A percentile compares a stretch with the other conserved stretches of the same genome.
These are phyloP conservation scores for Ceratobasidium sp. DNA, from an alignment of 1,284 basidiomycete genomes.

Conservation along the genomic window DNA sequence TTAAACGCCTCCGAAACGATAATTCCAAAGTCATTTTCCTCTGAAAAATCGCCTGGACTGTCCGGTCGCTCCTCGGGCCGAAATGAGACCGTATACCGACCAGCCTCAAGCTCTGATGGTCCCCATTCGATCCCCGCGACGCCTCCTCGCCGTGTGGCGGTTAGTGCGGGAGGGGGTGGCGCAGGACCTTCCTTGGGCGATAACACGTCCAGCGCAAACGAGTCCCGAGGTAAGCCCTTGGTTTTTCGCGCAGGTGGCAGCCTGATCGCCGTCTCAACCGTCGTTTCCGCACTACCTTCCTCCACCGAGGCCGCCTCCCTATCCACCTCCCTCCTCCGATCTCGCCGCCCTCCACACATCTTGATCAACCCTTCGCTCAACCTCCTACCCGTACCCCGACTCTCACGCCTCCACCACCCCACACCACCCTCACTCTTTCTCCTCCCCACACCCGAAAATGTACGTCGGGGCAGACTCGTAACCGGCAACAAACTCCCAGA, in stretches of 20 bases:
- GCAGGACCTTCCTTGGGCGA: neutral
- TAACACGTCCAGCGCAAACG: slow-evolving; percentile 11
- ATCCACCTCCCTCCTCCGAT: neutral
- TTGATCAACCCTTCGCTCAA: slow-evolving; percentile 21
- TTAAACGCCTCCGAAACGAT: slow-evolving; percentile 37
- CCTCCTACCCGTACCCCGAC: neutral
- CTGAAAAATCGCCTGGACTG: slow-evolving; percentile 36
- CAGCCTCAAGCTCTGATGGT: neutral
- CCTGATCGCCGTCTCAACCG: neutral
- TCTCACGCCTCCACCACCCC: neutral
- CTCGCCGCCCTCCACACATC: slow-evolving; percentile 14
- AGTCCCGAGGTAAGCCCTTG: slow-evolving; percentile 29
- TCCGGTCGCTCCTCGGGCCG: neutral
- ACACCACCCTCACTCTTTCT: slow-evolving; percentile 23
- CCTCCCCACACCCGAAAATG: neutral
- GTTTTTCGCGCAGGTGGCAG: slow-evolving; percentile 31
- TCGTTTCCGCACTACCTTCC: neutral
- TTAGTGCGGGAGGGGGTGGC: slow-evolving; percentile 4
- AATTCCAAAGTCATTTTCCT: slow-evolving; percentile 45
- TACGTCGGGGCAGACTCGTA: neutral
- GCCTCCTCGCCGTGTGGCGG: neutral
- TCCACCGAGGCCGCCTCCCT: neutral
- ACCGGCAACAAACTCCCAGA: neutral
- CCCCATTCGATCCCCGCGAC: neutral
- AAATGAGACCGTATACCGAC: neutral